Percentiles rank a stretch among this genome's conserved stretches.
Conservation (phyloP, 805 yeast species). For the Candida pseudoglaebosa region DNA sequence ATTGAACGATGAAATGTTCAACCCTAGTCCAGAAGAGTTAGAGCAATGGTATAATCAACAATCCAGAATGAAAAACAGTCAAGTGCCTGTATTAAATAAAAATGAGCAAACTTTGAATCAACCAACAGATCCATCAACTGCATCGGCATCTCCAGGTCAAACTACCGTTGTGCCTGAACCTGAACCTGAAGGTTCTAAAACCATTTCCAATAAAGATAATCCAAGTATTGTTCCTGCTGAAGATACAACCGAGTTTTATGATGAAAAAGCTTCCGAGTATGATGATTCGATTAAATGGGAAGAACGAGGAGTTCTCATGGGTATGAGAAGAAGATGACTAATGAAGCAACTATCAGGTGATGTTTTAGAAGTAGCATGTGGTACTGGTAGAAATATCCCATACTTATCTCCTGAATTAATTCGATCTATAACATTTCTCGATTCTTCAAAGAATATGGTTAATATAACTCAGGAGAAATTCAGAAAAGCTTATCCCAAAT, state of each 20-base stretch:
- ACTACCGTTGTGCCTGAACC: conserved; percentile 7
- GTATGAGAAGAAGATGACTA: conserved; percentile 69
- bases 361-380: conserved; percentile 90
- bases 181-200: conserved; percentile 8
- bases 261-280: conserved; percentile 71
- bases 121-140: no score
- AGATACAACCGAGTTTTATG: conserved; percentile 80
- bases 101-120: conserved; percentile 9
- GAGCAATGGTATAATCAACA: conserved; percentile 39
- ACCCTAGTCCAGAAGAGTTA: conserved; percentile 39
- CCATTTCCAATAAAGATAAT: conserved; percentile 34
- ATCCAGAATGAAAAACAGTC: conserved; percentile 19
- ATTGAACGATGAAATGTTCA: conserved; percentile 32
- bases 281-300: conserved; percentile 78
- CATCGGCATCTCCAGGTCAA: no score
- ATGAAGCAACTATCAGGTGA: conserved; percentile 81
- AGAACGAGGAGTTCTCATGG: conserved; percentile 57
- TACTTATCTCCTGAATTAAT: conserved; percentile 60
- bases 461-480: conserved; percentile 74
- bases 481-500: conserved; percentile 60
- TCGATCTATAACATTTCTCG: conserved; percentile 77
- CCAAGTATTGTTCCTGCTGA: conserved; percentile 57
- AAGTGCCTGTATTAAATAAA: conserved; percentile 21
- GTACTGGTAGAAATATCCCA: conserved; percentile 90
- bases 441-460: conserved; percentile 83